These are phyloP conservation scores for Cutaneotrichosporon daszewskae DNA, from an alignment of 1,284 basidiomycete genomes.

Conservation along the genomic window DNA sequence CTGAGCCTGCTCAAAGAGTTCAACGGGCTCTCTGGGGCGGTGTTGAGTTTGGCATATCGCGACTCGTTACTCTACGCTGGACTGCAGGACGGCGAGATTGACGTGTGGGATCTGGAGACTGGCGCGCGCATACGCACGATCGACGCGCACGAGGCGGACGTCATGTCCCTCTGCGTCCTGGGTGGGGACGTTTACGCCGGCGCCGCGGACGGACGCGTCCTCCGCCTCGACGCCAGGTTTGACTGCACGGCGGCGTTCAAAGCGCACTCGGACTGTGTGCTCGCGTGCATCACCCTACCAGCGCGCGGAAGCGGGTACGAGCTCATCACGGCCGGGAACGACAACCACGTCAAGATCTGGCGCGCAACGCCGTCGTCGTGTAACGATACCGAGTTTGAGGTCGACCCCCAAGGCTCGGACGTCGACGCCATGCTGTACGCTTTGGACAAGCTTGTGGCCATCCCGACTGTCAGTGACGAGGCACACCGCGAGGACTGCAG, in stretches of 20 bases:
- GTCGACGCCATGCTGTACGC: conserved; percentile 55
- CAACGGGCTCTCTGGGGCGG: conserved; percentile 47
- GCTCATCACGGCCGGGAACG: conserved; percentile 77
- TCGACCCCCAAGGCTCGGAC: conserved; percentile 34
- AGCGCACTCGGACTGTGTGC: conserved; percentile 71
- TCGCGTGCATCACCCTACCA: conserved; percentile 59
- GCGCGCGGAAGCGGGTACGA: conserved; percentile 28
- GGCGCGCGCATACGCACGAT: conserved; percentile 77
- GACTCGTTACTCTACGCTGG: conserved; percentile 84
- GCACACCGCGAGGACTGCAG: conserved; percentile 70
- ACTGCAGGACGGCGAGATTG: conserved; percentile 87
- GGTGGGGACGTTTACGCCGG: conserved; percentile 74
- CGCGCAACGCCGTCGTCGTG: background rate
- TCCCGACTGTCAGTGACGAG: conserved; percentile 74
- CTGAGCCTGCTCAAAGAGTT: conserved; percentile 27
- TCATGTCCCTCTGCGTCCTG: conserved; percentile 70
- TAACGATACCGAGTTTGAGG: conserved; percentile 7
- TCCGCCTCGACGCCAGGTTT: conserved; percentile 76
- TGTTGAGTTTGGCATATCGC: conserved; percentile 69
- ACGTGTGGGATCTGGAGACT: conserved; percentile 86
- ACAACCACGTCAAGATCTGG: conserved; percentile 69
- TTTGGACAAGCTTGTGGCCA: conserved; percentile 78
- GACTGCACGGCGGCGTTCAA: conserved; percentile 73
- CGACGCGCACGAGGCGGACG: conserved; percentile 77
- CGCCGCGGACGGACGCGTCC: conserved; percentile 72